Base-by-base conservation (phyloP, 148 eudicot species). In the Vaccinium macrocarpon region DNA sequence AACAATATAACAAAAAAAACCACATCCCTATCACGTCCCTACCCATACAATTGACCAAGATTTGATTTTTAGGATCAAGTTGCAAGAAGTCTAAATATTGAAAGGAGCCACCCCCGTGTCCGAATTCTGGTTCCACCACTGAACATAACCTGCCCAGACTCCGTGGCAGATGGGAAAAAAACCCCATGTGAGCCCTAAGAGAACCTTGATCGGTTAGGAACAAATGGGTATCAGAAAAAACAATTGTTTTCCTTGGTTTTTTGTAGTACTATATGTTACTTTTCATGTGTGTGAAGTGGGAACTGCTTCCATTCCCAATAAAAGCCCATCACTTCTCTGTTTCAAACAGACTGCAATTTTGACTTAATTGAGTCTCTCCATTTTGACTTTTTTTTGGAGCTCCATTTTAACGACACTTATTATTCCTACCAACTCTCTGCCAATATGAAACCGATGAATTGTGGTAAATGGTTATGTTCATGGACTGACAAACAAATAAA, bases 151-250 rank as follows among this genome's bases (percentile, higher is more conserved):
- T 42, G 46, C 6, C 46, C 46, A 6, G 46, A 42, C 46, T 3
- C 46, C 46, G 0, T 42, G 46, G 6, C 46, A 0, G 6, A 42
- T 6, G 46, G 46, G 6, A 3, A 42, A 42, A 42, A 42, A 42
- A 42, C 5, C 46, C 46, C 46, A 42, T 42, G 46, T 42, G 46
- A 42, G 7, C 6, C 46, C 46, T 72, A 62, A 49, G 19, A 78
- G 49, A 83, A 68, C 88, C 86, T 84, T 79, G 88, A 86, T 84
- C 5, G 79, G 85, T 57, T 23, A 84, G 80, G 57, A 84, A 85
- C 87, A 87, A 72, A 29, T 51, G 16, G 75, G 78, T 82, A 80
- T 79, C 38, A 16, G 82, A 84, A 86, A 83, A 88, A 57, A 71
- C 23, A 16, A 21, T 3, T 27, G 19, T 29, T 29, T 35, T 7